Percentiles rank a stretch among this genome's conserved stretches.
Conservation (phyloP, 345 rosid species). For the Iberis pinnata region DNA sequence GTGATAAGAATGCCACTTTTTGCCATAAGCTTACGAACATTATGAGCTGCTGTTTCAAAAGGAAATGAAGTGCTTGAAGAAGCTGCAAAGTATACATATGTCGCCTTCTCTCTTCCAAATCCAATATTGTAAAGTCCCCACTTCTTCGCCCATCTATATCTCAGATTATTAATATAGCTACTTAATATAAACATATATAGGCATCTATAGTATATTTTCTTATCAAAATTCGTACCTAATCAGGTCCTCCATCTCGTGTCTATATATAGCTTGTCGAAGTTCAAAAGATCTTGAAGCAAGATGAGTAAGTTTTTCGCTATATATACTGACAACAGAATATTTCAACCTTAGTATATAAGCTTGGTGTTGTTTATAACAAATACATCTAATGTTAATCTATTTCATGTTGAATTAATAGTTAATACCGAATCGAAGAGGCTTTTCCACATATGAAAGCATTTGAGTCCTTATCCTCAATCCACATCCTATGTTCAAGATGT, state of each 20-base stretch:
- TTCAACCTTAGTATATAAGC: too few relatives aligned
- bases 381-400: too few relatives aligned
- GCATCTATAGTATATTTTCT: too few relatives aligned
- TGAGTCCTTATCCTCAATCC: slow-evolving; percentile 47
- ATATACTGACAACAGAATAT: too few relatives aligned
- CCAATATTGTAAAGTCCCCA: slow-evolving; percentile 47
- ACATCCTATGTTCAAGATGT: slow-evolving; percentile 50
- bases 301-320: slow-evolving; percentile 29
- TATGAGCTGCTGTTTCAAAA: slow-evolving; percentile 16
- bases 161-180: too few relatives aligned
- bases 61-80: slow-evolving; percentile 33
- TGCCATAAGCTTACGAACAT: slow-evolving; percentile 29
- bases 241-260: slow-evolving; percentile 39
- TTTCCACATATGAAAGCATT: slow-evolving; percentile 45
- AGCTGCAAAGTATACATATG: slow-evolving; percentile 48
- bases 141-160: slow-evolving; percentile 40
- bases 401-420: neutral
- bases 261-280: slow-evolving; percentile 42
- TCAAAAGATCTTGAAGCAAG: slow-evolving; percentile 39
- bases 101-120: slow-evolving; percentile 56
- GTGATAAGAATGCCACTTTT: slow-evolving; percentile 47
- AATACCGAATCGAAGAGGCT: slow-evolving; percentile 40
- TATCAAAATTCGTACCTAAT: slow-evolving; percentile 37
- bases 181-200: too few relatives aligned
- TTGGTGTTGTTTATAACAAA: too few relatives aligned